These are phyloP conservation scores for Oidium heveae DNA, from an alignment of 2,329 filamentous ascomycete genomes.

Conservation along the genomic window DNA sequence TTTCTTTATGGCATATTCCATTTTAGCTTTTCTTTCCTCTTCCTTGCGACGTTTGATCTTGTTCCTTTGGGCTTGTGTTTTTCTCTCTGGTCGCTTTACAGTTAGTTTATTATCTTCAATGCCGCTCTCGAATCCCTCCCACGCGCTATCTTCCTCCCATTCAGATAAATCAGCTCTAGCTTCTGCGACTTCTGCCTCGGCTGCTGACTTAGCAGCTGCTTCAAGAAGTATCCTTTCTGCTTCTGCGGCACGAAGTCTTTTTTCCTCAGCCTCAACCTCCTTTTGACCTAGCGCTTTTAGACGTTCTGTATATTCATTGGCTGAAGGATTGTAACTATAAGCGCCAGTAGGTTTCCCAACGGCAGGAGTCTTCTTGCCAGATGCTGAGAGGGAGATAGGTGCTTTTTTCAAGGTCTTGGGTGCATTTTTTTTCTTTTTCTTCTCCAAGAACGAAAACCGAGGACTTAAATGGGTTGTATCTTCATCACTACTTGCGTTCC, in stretches of 20 bases:
- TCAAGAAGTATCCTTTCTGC: constrained; percentile 42
- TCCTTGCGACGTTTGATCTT: constrained; percentile 73
- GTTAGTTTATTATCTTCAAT: constrained; percentile 37
- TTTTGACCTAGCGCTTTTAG: constrained; percentile 51
- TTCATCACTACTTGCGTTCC: constrained; percentile 29
- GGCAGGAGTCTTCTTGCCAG: constrained; percentile 53
- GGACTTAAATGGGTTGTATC: constrained; percentile 23
- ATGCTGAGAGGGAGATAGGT: constrained; percentile 61
- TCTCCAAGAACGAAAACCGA: constrained; percentile 38
- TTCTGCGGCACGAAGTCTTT: constrained; percentile 40
- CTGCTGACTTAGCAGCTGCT: constrained; percentile 41
- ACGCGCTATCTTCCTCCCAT: constrained; percentile 74
- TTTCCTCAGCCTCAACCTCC: constrained; percentile 54
- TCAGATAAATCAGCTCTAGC: constrained; percentile 36
- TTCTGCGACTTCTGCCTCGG: constrained; percentile 49
- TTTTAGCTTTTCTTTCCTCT: constrained; percentile 50
- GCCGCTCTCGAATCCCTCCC: constrained; percentile 74
- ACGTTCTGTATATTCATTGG: constrained; percentile 61
- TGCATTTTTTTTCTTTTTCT: constrained; percentile 37
- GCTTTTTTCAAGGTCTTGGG: constrained; percentile 52
- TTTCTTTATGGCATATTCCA: constrained; percentile 50
- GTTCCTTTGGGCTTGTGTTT: constrained; percentile 70
- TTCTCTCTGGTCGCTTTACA: constrained; percentile 56
- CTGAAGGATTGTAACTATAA: constrained; percentile 79
- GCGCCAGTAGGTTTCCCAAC: constrained; percentile 58